Percentiles rank a stretch among this genome's conserved stretches.
Evolutionary conservation across 78 protist species (phyloP).

Genomic region (Dictyostelium firmibasis): DNA sequence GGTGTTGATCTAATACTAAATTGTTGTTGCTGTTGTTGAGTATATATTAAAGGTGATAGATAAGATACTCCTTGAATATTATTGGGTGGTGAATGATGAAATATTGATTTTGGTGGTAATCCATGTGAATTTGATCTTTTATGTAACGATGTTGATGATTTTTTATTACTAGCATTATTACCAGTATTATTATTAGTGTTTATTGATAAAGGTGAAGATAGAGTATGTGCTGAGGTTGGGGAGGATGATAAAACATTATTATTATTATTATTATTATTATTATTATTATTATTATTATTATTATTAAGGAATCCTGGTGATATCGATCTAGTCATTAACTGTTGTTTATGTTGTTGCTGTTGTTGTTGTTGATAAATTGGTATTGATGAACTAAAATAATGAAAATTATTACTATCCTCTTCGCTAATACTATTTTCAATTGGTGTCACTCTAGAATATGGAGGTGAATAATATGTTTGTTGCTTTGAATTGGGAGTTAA

Average conservation of each 20-base stretch:
- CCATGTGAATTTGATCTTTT: constrained; percentile 77
- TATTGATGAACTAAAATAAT: neutral
- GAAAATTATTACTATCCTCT: constrained; percentile 10
- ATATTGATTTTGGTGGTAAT: constrained; percentile 7
- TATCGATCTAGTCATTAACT: neutral
- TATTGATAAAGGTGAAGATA: constrained; percentile 3
- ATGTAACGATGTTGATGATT: neutral
- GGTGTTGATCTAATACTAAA: neutral
- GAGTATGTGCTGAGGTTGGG: neutral
- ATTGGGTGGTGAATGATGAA: constrained; percentile 16
- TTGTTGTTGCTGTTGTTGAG: neutral
- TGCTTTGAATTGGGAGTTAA: neutral
- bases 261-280: too few species aligned
- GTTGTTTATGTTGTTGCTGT: neutral
- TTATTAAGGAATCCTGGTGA: neutral
- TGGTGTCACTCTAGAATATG: constrained; percentile 3
- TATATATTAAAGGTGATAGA: constrained; percentile 7
- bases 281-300: neutral
- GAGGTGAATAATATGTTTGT: neutral
- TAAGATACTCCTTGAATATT: neutral
- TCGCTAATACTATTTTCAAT: constrained; percentile 1
- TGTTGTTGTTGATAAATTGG: constrained; percentile 16
- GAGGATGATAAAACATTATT: neutral
- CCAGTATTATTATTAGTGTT: neutral
- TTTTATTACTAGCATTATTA: neutral